Base-by-base conservation (phyloP, 1,284 basidiomycete genomes). In the Leccinum subrobustum region DNA sequence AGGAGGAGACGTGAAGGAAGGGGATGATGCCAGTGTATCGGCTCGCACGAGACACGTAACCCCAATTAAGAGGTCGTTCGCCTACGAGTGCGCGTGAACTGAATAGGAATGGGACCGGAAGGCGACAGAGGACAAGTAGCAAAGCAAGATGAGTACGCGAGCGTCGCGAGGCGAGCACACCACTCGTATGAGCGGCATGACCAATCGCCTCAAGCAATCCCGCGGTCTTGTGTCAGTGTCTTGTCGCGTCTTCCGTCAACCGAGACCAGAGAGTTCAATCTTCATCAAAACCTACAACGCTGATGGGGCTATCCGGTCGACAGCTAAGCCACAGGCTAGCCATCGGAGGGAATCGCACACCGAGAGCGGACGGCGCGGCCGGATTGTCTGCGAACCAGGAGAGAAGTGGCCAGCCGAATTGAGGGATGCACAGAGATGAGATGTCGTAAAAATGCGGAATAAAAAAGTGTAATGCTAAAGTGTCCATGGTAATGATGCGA, bases 1-100 rank as follows among this genome's bases (percentile, higher is more conserved):
- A 52, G 52, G 35, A 59, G 62, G 44, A 59, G 63, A 62, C 57
- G 50, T 48, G 56, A 60, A 59, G 57, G 25, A 44, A 20, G 48
- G 58, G 37, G 63, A 68, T 75, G 81, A 81, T 73, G 25, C 87
- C 86, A 71, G 78, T 87, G 88, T 88, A 73, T 89, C 76, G 87
- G 87, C 82, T 78, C 77, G 81, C 77, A 73, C 83, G 82, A 86
- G 81, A 80, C 81, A 86, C 85, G 84, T 77, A 83, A 86, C 85
- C 86, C 82, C 88, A 89, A 68, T 73, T 61, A 90, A 89, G 87
- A 83, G 86, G 85, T 87, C 85, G 85, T 87, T 60, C 84, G 80
- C 82, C 82, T 83, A 67, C 82, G 69, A 84, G 81, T 79, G 76
- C 77, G 79, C 70, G 77, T 78, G 83, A 81, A 78, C 72, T 75